Percentiles rank a stretch among this genome's conserved stretches.
Evolutionary conservation across 176 grass and related monocot genomes (phyloP).

Genomic region (Aechmea fasciata): DNA sequence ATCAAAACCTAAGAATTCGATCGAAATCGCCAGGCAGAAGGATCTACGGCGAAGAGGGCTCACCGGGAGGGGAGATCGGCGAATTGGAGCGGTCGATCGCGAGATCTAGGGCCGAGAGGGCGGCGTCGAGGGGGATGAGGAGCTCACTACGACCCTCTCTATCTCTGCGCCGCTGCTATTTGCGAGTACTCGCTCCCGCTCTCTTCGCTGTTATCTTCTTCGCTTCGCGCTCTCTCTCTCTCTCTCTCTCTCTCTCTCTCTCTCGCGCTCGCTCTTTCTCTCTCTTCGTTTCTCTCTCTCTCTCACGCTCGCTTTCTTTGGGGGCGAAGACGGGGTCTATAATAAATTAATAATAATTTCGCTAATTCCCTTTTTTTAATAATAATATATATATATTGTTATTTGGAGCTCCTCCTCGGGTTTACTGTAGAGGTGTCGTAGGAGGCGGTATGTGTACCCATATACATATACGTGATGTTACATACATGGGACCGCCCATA

Average conservation of each 20-base stretch:
- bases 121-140: slow-evolving; percentile 8
- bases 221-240: slow-evolving; percentile 31
- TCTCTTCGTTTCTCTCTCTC: slow-evolving; percentile 16
- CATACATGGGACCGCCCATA: too few relatives aligned
- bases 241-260: slow-evolving; percentile 10
- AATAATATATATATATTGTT: not conserved
- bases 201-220: slow-evolving; percentile 18
- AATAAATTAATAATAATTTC: not conserved
- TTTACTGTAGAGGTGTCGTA: not conserved
- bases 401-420: not conserved
- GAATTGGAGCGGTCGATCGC: slow-evolving; percentile 40
- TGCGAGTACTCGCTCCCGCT: not conserved
- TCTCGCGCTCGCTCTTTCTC: slow-evolving; percentile 2
- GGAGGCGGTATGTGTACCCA: not conserved
- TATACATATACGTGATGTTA: too few relatives aligned
- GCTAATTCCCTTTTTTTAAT: not conserved
- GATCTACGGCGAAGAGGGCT: slow-evolving; percentile 27
- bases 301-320: slow-evolving; percentile 15
- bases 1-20: slow-evolving; percentile 19
- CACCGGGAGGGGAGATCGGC: slow-evolving; percentile 21
- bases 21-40: slow-evolving; percentile 2
- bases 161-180: not conserved
- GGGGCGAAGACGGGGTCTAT: slow-evolving; percentile 26
- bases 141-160: too few relatives aligned
- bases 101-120: slow-evolving; percentile 50